Evolutionary conservation across 2,329 filamentous ascomycete species (phyloP).

Genomic region (Colletotrichum echinochloae): DNA sequence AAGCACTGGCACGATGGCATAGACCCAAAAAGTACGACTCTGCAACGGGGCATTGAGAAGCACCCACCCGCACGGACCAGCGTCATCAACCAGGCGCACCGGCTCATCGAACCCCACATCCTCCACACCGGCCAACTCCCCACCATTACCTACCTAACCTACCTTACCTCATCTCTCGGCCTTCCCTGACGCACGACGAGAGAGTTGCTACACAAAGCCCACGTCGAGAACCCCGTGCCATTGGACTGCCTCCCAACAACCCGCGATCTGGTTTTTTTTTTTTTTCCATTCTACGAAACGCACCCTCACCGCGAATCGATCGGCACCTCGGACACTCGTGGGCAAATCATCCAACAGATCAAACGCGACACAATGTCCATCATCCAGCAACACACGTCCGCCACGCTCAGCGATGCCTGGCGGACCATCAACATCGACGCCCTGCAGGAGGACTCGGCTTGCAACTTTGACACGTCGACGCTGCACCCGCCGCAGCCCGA

Average conservation of each 20-base stretch:
- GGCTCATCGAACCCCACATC: constrained; percentile 39
- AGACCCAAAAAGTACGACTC: too few species aligned
- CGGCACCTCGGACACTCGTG: not conserved
- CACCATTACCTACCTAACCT: constrained; percentile 38
- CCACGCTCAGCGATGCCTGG: constrained; percentile 73
- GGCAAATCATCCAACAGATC: not conserved
- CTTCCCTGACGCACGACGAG: constrained; percentile 26
- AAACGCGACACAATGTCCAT: constrained; percentile 67
- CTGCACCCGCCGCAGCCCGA: constrained; percentile 83
- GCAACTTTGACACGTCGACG: constrained; percentile 91
- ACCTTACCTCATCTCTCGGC: constrained; percentile 36
- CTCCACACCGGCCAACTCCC: constrained; percentile 35
- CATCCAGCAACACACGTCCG: constrained; percentile 72
- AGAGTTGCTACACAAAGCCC: constrained; percentile 7
- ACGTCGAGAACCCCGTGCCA: constrained; percentile 17
- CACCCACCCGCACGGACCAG: constrained; percentile 21
- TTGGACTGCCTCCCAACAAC: constrained; percentile 2
- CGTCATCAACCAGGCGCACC: constrained; percentile 27
- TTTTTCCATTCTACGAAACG: not conserved
- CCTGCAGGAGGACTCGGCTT: constrained; percentile 87
- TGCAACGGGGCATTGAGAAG: constrained; percentile 14
- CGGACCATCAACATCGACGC: constrained; percentile 96
- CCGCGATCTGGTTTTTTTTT: too few species aligned
- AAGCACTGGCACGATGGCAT: not conserved
- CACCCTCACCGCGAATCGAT: not conserved